Base-by-base conservation (phyloP, 768 basidiomycete genomes). In the Pulveroboletus sp. region DNA sequence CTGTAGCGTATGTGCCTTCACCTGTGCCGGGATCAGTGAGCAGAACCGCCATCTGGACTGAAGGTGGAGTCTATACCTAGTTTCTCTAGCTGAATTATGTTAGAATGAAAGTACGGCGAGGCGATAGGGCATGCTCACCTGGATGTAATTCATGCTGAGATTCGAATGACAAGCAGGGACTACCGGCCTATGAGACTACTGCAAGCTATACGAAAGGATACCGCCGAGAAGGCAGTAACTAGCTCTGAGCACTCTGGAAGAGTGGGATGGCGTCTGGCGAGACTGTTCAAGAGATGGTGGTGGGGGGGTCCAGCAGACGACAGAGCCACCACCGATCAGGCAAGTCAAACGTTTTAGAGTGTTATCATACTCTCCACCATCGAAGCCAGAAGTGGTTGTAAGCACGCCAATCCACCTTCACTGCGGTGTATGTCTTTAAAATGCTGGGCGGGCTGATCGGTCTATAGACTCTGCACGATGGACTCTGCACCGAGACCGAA, bases 1-100 rank as follows among this genome's bases (percentile, higher is more conserved):
- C 93, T 7, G 92, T 94, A 35, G 93, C 93, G 66, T 95, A 96
- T 32, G 93, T 95, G 47, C 93, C 93, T 73, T 90, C 86, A 59
- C 88, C 87, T 89, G 39, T 26, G 36, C 10, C 46, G 35, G 28
- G 49, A 48, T 43, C 39, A 33, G 31, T 62, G 27, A 55, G 39
- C 21, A 11, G 28, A 43, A 41, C 24, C 30, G 21, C 49, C 39
- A 48, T 56, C 32, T 11, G n/a, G 15, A 46, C 27, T 18, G 32
- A 43, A 35, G n/a, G 37, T 30, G 30, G 31, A 11, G 24, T 10
- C 15, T 27, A 44, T 58, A 67, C 90, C 93, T 57, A 96, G 75
- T 73, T 95, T 96, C 75, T 96, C 93, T 44, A 96, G 76, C 85
- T 93, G 57, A 14, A 56, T n/a, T 2, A 24, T 39, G 39, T 66